Conservation (phyloP, 139 green algal species). For the Deuterostichococcus epilithicus region DNA sequence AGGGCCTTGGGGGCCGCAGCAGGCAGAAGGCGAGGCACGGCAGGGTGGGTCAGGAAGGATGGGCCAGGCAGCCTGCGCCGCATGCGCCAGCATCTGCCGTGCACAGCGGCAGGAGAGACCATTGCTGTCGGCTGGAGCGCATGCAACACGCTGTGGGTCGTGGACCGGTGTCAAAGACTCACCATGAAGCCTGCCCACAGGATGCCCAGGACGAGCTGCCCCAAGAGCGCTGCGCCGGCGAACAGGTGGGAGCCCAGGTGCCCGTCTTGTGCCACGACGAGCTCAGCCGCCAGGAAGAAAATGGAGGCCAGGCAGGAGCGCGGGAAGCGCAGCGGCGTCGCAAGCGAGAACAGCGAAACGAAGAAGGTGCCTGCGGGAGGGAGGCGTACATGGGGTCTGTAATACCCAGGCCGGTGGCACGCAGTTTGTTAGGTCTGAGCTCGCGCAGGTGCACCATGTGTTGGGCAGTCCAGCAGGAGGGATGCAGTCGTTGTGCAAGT, state of each 20-base stretch:
- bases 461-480: no score
- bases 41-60: neutral
- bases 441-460: no score
- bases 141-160: neutral
- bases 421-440: no score
- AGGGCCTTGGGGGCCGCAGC: no score
- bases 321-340: neutral
- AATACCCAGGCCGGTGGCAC: no score
- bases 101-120: neutral
- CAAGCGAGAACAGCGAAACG: slow-evolving; percentile 9
- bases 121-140: neutral
- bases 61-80: no score
- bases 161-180: neutral
- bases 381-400: no score
- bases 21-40: neutral
- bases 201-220: neutral
- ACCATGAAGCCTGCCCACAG: neutral
- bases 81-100: neutral
- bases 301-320: slow-evolving; percentile 11
- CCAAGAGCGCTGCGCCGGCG: neutral
- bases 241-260: slow-evolving; percentile 1
- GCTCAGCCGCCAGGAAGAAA: slow-evolving; percentile 13
- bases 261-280: neutral
- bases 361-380: slow-evolving; percentile 12
- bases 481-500: neutral